Evolutionary conservation across 257 asterid genomes (phyloP), one percentile per base, ranked within the genome.

Genomic region (Dorcoceras hygrometricum): DNA sequence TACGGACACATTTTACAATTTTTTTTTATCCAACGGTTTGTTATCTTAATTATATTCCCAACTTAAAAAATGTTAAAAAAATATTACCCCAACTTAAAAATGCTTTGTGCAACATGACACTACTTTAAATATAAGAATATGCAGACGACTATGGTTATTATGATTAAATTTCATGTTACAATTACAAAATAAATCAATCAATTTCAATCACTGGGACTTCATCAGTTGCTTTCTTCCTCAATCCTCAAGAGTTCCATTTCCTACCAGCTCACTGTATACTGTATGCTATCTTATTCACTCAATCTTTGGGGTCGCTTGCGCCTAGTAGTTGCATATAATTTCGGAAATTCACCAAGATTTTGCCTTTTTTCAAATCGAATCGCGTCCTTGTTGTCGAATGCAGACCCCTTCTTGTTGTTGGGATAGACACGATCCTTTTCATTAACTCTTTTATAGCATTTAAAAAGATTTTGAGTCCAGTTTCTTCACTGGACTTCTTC

Each of bases 401-500:
- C 53, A 43, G 26, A 29, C 59, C 19, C 62, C n/a, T 43, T 46
- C 20, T 46, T 25, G 59, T 23, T 73, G 6, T 19, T 39, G 72
- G 70, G 67, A 32, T 43, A 27, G 20, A 57, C n/a, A 9, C 29
- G 76, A 71, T 64, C 82, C 72, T 68, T 25, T 46, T 29, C 14
- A 23, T 53, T 25, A 29, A 23, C 28, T 69, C 24, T 8, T 43
- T 58, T 18, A 43, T 46, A 22, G 29, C 73, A n/a, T 39, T 48
- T 53, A 67, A 48, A n/a, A 39, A 36, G 66, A 9, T 32, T 65
- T 50, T 66, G 59, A 73, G 72, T 39, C 7, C 22, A 27, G 58
- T 67, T 54, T 59, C 60, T 51, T 11, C 23, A 59, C 68, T 71
- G 32, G 72, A 75, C 57, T 59, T 46, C 53, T 46, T 71, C 34